A percentile compares a stretch with the other conserved stretches of the same genome.
These are phyloP conservation scores for Melampsora larici-populina DNA, from an alignment of 1,284 basidiomycete genomes.

Conservation along the genomic window DNA sequence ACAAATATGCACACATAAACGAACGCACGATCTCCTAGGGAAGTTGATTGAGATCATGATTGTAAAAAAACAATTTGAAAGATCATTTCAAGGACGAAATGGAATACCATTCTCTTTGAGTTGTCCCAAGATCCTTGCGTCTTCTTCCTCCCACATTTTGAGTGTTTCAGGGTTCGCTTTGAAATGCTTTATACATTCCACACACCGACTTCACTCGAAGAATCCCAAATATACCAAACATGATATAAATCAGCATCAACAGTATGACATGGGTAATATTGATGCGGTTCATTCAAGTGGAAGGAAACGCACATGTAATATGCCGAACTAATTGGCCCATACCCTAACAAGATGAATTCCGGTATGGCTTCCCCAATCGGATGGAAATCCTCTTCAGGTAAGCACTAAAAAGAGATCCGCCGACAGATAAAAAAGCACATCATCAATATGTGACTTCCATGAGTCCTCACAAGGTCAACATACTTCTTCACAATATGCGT, in stretches of 20 bases:
- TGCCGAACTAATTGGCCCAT: background rate
- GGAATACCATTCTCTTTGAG: background rate
- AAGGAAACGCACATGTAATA: conserved; percentile 20
- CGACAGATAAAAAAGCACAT: background rate
- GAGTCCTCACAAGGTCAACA: background rate
- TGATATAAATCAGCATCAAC: background rate
- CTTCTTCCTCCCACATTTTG: conserved; percentile 26
- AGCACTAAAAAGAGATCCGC: background rate
- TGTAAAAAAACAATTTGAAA: too few species aligned
- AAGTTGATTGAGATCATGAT: too few species aligned
- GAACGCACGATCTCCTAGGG: too few species aligned
- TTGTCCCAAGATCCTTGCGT: background rate
- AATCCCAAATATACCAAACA: background rate
- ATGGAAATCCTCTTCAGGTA: conserved; percentile 22
- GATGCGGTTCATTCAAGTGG: background rate
- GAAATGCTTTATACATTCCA: conserved; percentile 39
- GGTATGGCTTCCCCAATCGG: conserved; percentile 29
- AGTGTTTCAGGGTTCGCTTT: conserved; percentile 14
- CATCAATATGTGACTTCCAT: too few species aligned
- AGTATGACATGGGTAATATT: background rate
- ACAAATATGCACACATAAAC: too few species aligned
- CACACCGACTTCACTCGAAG: conserved; percentile 17
- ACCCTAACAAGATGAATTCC: conserved; percentile 30
- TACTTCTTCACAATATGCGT: conserved; percentile 63
- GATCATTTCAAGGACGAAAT: background rate